Percentiles rank a stretch among this genome's conserved stretches.
These are phyloP conservation scores for Lasiosphaeria ovina DNA, from an alignment of 495 filamentous ascomycete genomes.

Conservation along the genomic window DNA sequence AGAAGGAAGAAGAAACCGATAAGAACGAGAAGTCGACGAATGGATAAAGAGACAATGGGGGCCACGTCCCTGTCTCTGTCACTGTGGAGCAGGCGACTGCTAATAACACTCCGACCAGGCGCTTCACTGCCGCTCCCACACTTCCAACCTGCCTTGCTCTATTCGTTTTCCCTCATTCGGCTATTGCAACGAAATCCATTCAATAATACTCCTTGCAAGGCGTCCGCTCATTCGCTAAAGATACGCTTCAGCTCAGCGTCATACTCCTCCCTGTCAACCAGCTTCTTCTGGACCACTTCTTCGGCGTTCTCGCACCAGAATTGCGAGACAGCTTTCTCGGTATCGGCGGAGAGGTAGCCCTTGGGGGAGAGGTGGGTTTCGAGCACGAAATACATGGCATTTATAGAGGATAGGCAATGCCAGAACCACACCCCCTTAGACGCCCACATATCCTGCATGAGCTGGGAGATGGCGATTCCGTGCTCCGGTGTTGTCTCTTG, in stretches of 20 bases:
- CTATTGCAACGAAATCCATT: background rate
- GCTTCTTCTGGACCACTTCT: slow-evolving; percentile 9
- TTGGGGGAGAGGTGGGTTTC: slow-evolving; percentile 21
- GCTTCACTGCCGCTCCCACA: background rate
- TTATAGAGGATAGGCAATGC: slow-evolving; percentile 19
- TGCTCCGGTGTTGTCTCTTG: slow-evolving; percentile 4
- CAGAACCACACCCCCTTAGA: slow-evolving; percentile 28
- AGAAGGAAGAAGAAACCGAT: background rate
- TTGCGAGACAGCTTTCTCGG: slow-evolving; percentile 18
- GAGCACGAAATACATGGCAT: slow-evolving; percentile 27
- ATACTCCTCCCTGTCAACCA: background rate
- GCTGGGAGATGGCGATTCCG: slow-evolving; percentile 4
- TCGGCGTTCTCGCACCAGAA: slow-evolving; percentile 17
- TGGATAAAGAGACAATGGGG: background rate
- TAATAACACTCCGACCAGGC: background rate
- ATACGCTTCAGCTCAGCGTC: background rate
- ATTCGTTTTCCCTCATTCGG: background rate
- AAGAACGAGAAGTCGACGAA: background rate
- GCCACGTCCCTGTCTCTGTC: background rate
- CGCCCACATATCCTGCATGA: slow-evolving; percentile 20
- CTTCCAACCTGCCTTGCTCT: background rate
- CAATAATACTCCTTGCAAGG: background rate
- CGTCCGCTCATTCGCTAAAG: background rate
- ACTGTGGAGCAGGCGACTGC: too few species aligned
- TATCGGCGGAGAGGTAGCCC: slow-evolving; percentile 12